These are phyloP conservation scores for Talinum fruticosum DNA, from an alignment of 148 eudicot genomes.

Conservation along the genomic window DNA sequence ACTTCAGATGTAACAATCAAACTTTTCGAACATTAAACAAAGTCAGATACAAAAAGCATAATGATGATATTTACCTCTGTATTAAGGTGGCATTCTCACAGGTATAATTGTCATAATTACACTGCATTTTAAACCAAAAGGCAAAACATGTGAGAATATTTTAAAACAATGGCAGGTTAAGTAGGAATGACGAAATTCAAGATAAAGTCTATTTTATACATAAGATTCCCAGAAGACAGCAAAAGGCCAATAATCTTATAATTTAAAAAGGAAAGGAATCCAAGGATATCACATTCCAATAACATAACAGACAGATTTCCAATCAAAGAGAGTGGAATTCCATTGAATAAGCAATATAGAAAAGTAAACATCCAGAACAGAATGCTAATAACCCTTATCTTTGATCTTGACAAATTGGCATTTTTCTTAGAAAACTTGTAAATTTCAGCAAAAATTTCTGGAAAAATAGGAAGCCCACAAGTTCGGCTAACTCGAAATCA, in stretches of 20 bases:
- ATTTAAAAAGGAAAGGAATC: constrained; percentile 18
- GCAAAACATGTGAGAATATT: constrained; percentile 19
- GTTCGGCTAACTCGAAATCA: neutral
- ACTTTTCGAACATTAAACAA: neutral
- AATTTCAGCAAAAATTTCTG: neutral
- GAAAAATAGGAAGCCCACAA: neutral
- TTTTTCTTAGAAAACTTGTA: neutral
- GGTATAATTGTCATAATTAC: constrained; percentile 21
- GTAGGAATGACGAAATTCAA: constrained; percentile 22
- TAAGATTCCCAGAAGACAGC: constrained; percentile 32
- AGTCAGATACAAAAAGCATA: neutral
- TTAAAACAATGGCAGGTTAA: constrained; percentile 23
- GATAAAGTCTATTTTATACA: constrained; percentile 19
- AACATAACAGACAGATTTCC: constrained; percentile 27
- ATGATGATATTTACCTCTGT: constrained; percentile 10
- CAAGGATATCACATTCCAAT: constrained; percentile 31
- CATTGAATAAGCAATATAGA: neutral
- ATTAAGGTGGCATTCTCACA: constrained; percentile 19
- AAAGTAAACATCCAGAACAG: neutral
- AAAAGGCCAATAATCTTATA: constrained; percentile 24
- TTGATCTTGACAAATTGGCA: constrained; percentile 9
- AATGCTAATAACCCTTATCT: constrained; percentile 4
- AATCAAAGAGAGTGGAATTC: constrained; percentile 15
- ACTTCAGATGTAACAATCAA: constrained; percentile 2
- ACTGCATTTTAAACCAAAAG: constrained; percentile 23